Evolutionary conservation across 2,329 filamentous ascomycete species (phyloP).

Genomic region (Cylindrodendrum hubeiense): DNA sequence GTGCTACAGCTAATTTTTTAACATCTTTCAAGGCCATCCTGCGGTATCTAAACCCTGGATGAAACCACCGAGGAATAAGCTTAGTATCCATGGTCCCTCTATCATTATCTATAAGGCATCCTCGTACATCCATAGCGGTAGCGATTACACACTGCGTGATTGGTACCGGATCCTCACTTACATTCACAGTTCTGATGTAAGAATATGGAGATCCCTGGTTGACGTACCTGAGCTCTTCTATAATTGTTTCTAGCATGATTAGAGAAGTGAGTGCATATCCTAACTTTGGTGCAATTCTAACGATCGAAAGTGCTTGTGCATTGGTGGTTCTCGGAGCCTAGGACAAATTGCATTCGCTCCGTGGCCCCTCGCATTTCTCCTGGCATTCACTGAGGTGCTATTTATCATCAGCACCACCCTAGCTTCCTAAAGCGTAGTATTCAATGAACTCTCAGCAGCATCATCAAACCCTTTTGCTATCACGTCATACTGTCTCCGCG

Average conservation of each 20-base stretch:
- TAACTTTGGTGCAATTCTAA: not conserved
- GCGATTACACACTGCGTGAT: not conserved
- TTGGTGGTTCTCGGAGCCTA: not conserved
- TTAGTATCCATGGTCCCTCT: not conserved
- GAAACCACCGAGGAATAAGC: not conserved
- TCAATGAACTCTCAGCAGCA: conserved; percentile 4
- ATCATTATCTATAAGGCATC: not conserved
- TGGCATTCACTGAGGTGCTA: not conserved
- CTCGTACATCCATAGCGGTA: not conserved
- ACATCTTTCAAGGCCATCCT: not conserved
- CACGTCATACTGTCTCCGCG: too few species aligned
- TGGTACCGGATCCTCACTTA: not conserved
- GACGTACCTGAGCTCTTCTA: not conserved
- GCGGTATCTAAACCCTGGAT: not conserved
- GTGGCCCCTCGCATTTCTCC: not conserved
- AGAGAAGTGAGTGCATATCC: conserved; percentile 2
- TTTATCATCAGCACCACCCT: not conserved
- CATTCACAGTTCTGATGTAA: conserved; percentile 1
- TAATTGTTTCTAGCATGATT: not conserved
- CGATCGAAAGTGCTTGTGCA: not conserved
- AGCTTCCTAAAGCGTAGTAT: not conserved
- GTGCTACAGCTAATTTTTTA: not conserved
- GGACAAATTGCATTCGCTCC: not conserved
- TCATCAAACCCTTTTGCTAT: too few species aligned
- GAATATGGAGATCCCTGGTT: not conserved